Base-by-base conservation (phyloP, 805 yeast species). In the Starmerella geochares region DNA sequence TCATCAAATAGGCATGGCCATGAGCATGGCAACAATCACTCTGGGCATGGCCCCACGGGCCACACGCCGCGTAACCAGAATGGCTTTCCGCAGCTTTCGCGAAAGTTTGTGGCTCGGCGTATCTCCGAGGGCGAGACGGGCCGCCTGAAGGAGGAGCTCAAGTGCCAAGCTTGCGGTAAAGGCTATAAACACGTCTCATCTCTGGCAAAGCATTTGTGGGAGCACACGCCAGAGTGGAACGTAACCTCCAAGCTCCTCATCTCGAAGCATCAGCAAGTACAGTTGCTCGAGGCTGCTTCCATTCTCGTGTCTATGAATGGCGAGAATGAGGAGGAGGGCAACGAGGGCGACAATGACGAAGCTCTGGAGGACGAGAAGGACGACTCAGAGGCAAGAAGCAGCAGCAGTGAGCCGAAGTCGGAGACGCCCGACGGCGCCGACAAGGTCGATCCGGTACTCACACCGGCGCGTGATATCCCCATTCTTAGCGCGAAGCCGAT, bases 221-320 rank as follows among this genome's bases (percentile, higher is more conserved):
- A 86, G 62, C 95, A 86, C 64, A 86, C 95, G 0, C 94, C 95
- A 0, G 95, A 86, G 62, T 86, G 95, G 95, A 83, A 79, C 60
- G 81, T 81, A 63, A 86, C 95, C 3, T 81, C 84, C 57, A 83
- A 83, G 63, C 69, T 86, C 48, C 70, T 82, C 32, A 84, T 86
- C 32, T 80, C 86, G n/a, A 84, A 84, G 65, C 94, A 84, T 66
- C 94, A 84, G 65, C 94, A 84, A 63, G 94, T 85, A 14, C 94
- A 84, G 66, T 70, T 84, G 33, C 70, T 84, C 46, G 94, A 66
- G 49, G 70, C 70, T 1, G 70, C 70, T n/a, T 77, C 83, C 46
- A 83, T 84, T 41, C 70, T 84, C 45, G 86, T 85, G 41, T 80
- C 84, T 17, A 79, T 83, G 86, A 80, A 66, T 50, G 72, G 68